Evolutionary conservation across 805 yeast genomes (phyloP).

Genomic region (Nakazawaea pomicola): DNA sequence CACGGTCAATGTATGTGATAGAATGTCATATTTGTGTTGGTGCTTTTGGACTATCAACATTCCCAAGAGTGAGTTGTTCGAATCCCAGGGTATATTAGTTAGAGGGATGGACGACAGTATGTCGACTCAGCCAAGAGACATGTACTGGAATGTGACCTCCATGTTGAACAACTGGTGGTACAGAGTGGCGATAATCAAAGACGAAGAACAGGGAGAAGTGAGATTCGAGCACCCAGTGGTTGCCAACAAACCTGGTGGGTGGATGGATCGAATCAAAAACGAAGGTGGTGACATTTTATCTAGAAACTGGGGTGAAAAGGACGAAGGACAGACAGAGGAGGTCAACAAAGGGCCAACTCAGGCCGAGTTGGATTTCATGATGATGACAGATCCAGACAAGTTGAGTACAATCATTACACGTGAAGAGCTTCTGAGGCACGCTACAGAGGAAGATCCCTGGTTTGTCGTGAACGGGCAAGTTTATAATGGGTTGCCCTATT

Average conservation of each 20-base stretch:
- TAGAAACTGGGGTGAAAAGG: slow-evolving; percentile 27
- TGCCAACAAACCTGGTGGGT: slow-evolving; percentile 26
- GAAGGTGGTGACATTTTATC: slow-evolving; percentile 27
- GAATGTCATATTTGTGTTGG: slow-evolving; percentile 29
- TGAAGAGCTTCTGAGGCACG: slow-evolving; percentile 18
- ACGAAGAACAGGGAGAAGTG: slow-evolving; percentile 10
- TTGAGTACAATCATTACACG: slow-evolving; percentile 16
- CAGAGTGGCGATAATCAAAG: slow-evolving; percentile 23
- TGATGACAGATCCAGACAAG: slow-evolving; percentile 25
- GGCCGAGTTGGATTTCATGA: slow-evolving; percentile 19
- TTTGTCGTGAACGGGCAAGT: slow-evolving; percentile 29
- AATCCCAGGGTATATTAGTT: slow-evolving; percentile 26
- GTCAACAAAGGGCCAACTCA: slow-evolving; percentile 15
- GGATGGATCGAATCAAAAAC: slow-evolving; percentile 32
- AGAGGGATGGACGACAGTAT: slow-evolving; percentile 32
- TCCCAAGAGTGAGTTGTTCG: slow-evolving; percentile 16
- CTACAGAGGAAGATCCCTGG: slow-evolving; percentile 20
- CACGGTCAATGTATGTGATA: slow-evolving; percentile 27
- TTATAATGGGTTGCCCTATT: slow-evolving; percentile 28
- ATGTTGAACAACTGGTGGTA: slow-evolving; percentile 35
- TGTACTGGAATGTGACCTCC: slow-evolving; percentile 33
- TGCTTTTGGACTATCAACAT: slow-evolving; percentile 28
- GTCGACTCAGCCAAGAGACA: slow-evolving; percentile 29
- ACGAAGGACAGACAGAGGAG: slow-evolving; percentile 12
- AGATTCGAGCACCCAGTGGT: slow-evolving; percentile 24